A percentile compares a stretch with the other conserved stretches of the same genome.
Conservation (phyloP, 2,329 filamentous ascomycete genomes). For the Ceratocystis variospora region DNA sequence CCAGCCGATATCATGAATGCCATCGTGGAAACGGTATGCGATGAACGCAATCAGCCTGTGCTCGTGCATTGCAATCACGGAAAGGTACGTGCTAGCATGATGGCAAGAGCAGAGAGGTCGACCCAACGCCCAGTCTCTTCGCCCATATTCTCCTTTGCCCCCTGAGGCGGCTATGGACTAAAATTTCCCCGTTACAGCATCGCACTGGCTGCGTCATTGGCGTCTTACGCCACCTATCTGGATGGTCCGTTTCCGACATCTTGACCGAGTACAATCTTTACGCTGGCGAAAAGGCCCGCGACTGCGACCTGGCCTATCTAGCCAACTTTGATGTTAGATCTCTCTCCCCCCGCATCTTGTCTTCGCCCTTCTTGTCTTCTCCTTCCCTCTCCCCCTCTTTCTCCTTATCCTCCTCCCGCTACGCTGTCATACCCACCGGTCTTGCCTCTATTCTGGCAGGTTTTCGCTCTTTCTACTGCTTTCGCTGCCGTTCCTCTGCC, state of each 20-base stretch:
- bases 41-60: conserved; percentile 62
- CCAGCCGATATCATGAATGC: conserved; percentile 52
- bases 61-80: conserved; percentile 90
- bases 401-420: too few species aligned
- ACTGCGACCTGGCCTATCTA: conserved; percentile 47
- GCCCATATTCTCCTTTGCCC: not conserved
- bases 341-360: not conserved
- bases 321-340: conserved; percentile 32
- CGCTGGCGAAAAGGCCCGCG: conserved; percentile 45
- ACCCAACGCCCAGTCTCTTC: not conserved
- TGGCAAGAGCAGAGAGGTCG: not conserved
- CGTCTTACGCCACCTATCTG: conserved; percentile 58
- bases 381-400: not conserved
- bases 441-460: not conserved
- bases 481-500: conserved; percentile 20
- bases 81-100: conserved; percentile 37
- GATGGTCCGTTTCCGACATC: conserved; percentile 49
- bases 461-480: not conserved
- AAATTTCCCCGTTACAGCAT: conserved; percentile 38
- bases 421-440: not conserved
- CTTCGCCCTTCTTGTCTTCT: not conserved
- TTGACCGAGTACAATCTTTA: conserved; percentile 62
- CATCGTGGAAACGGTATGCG: conserved; percentile 57
- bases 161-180: not conserved
- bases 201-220: conserved; percentile 83